phyloP scores from a whole-genome alignment of 2,329 filamentous ascomycete species.

The Biscogniauxia mediterranea region DNA sequence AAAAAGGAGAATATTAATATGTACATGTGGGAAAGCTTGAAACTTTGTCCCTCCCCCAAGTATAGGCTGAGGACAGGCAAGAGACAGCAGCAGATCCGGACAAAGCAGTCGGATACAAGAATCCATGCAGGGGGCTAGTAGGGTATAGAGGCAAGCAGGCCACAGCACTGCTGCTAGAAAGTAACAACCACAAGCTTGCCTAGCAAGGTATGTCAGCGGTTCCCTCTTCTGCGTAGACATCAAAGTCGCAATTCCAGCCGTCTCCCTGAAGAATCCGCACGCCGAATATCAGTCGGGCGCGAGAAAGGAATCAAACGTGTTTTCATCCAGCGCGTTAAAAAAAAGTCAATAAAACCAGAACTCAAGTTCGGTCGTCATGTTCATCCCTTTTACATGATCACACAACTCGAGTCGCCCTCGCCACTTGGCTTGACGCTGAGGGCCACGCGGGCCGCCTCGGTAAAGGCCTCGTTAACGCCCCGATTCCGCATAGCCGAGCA shows the following conservation, averaged over 20 bases:
- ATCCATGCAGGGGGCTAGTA: too few species aligned
- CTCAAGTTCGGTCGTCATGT: not conserved
- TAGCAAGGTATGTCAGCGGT: too few species aligned
- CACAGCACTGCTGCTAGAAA: not conserved
- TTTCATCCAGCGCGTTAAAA: not conserved
- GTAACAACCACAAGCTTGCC: too few species aligned
- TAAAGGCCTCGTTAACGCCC: conserved; percentile 97
- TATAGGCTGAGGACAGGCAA: not conserved
- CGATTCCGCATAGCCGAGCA: conserved; percentile 98
- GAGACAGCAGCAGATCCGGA: too few species aligned
- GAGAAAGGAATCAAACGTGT: not conserved
- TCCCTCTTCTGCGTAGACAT: not conserved
- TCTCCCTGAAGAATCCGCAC: not conserved
- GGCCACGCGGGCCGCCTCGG: conserved; percentile 92
- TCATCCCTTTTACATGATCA: conserved; percentile 50
- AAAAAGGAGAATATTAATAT: conserved; percentile 18
- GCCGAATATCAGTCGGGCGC: not conserved
- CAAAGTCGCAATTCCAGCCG: not conserved
- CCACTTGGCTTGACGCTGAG: conserved; percentile 68
- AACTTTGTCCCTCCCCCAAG: not conserved
- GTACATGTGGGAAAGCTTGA: conserved; percentile 11
- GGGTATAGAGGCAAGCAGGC: too few species aligned
- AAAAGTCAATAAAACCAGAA: not conserved
- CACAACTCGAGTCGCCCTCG: conserved; percentile 57
- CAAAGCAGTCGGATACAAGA: too few species aligned